A percentile compares a stretch with the other conserved stretches of the same genome.
Evolutionary conservation across 352 stramenopile genomes (phyloP).

Genomic region (Phytophthora rubi): DNA sequence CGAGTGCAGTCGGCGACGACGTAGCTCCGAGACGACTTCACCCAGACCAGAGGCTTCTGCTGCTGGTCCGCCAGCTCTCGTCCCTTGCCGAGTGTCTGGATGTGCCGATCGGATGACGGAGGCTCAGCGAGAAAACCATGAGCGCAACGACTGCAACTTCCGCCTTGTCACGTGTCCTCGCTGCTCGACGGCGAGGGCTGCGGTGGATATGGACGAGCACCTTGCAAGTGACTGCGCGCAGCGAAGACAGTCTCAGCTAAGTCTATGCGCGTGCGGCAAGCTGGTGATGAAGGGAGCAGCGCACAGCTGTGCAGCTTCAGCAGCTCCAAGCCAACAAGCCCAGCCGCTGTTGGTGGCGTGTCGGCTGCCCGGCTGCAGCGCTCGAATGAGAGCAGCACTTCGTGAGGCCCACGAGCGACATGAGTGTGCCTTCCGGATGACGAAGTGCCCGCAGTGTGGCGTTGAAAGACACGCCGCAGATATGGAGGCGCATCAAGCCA

Average conservation of each 20-base stretch:
- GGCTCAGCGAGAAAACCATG: slow-evolving; percentile 44
- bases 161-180: slow-evolving; percentile 18
- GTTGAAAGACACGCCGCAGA: slow-evolving; percentile 45
- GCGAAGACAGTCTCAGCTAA: slow-evolving; percentile 14
- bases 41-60: neutral
- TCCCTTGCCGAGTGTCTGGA: slow-evolving; percentile 45
- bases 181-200: slow-evolving; percentile 17
- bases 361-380: slow-evolving; percentile 32
- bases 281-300: slow-evolving; percentile 19
- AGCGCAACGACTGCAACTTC: slow-evolving; percentile 23
- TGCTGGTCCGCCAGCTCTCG: slow-evolving; percentile 11
- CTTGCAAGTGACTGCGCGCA: slow-evolving; percentile 44
- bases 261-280: slow-evolving; percentile 29
- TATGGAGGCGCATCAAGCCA: slow-evolving; percentile 44
- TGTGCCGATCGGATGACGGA: slow-evolving; percentile 44
- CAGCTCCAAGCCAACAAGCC: neutral
- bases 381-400: slow-evolving; percentile 41
- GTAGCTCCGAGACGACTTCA: neutral
- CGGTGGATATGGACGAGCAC: slow-evolving; percentile 46
- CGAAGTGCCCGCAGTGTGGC: slow-evolving; percentile 51
- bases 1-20: slow-evolving; percentile 48
- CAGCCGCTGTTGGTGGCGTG: slow-evolving; percentile 22
- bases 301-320: slow-evolving; percentile 17
- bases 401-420: slow-evolving; percentile 65
- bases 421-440: slow-evolving; percentile 48